phyloP scores from a whole-genome alignment of 1,139 yeast genomes.

The Magnusiomyces paraingens region DNA sequence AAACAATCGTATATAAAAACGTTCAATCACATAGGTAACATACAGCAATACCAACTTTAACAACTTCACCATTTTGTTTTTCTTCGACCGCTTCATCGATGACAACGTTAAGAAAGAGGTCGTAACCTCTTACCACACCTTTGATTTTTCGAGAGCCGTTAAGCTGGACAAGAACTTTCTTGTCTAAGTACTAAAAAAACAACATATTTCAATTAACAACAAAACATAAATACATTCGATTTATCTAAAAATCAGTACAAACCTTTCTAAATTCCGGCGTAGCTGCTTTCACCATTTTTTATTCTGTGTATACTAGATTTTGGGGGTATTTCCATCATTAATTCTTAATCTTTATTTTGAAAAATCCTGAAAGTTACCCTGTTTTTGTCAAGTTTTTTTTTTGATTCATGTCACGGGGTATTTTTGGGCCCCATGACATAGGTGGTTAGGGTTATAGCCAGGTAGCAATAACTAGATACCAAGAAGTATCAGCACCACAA shows the following conservation, averaged over 20 bases:
- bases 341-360: neutral
- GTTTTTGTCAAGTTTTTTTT: neutral
- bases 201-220: neutral
- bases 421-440: too few species aligned
- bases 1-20: neutral
- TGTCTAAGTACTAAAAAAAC: conserved; percentile 59
- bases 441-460: too few species aligned
- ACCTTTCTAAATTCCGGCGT: conserved; percentile 59
- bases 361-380: conserved; percentile 3
- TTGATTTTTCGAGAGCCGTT: conserved; percentile 68
- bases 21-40: neutral
- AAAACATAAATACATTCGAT: neutral
- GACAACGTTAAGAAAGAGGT: conserved; percentile 68
- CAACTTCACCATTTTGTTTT: conserved; percentile 43
- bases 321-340: too few species aligned
- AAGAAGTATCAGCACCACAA: too few species aligned
- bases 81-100: conserved; percentile 69
- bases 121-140: conserved; percentile 75
- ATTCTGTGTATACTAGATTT: neutral
- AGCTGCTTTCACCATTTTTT: conserved; percentile 36
- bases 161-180: conserved; percentile 59
- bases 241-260: conserved; percentile 16
- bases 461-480: too few species aligned
- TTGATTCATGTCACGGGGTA: too few species aligned
- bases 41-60: conserved; percentile 46